Percentiles rank a stretch among this genome's conserved stretches.
Evolutionary conservation across 23 red algal genomes (phyloP).

Genomic region (Agarophyton chilense): DNA sequence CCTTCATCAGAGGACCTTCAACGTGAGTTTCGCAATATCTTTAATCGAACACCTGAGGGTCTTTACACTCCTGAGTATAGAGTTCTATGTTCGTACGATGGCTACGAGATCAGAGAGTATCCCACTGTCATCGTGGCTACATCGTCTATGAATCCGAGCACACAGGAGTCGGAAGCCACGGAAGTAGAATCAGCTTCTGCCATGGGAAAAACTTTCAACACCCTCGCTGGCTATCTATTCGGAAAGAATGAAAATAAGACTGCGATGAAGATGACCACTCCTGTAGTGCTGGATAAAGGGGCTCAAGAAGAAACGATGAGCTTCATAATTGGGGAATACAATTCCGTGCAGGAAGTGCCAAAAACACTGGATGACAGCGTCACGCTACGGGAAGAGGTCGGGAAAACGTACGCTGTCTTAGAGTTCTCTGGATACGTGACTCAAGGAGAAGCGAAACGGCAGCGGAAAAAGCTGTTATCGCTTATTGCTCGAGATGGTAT

Average conservation of each 20-base stretch:
- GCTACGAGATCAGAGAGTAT: conserved; percentile 73
- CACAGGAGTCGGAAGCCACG: neutral
- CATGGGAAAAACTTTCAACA: conserved; percentile 68
- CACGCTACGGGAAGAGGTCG: conserved; percentile 36
- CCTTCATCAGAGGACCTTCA: conserved; percentile 29
- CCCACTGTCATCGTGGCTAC: conserved; percentile 61
- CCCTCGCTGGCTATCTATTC: conserved; percentile 77
- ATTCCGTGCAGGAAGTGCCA: conserved; percentile 62
- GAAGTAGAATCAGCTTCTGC: conserved; percentile 61
- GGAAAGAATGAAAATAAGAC: conserved; percentile 69
- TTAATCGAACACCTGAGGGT: conserved; percentile 63
- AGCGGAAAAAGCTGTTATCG: conserved; percentile 47
- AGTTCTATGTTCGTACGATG: conserved; percentile 33
- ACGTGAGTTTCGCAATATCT: conserved; percentile 53
- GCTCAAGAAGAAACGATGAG: conserved; percentile 55
- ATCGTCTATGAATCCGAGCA: conserved; percentile 49
- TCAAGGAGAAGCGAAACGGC: conserved; percentile 74
- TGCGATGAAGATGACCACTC: conserved; percentile 85
- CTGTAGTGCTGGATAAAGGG: conserved; percentile 71
- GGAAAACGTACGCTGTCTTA: conserved; percentile 47
- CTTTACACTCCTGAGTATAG: conserved; percentile 68
- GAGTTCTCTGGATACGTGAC: conserved; percentile 75
- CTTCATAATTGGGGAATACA: conserved; percentile 75
- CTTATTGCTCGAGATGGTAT: conserved; percentile 43
- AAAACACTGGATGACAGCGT: conserved; percentile 58